Conservation (phyloP, 495 filamentous ascomycete genomes). For the Penicillium parvum region DNA sequence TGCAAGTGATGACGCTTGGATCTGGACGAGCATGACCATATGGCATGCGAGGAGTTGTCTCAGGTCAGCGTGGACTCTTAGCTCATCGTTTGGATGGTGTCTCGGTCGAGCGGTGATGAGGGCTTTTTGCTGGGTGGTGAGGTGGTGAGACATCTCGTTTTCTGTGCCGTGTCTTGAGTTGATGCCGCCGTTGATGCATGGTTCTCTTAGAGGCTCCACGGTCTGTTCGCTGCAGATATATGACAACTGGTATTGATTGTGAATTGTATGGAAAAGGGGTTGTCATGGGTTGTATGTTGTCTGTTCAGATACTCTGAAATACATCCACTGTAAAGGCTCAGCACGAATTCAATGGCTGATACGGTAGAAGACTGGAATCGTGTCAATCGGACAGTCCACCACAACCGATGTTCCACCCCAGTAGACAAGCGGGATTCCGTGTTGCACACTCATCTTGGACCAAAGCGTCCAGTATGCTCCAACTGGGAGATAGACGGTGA, state of each 20-base stretch:
- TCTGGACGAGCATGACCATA: background rate
- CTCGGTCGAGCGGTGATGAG: constrained; percentile 1
- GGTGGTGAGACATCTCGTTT: too few relatives aligned
- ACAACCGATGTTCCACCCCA: constrained; percentile 35
- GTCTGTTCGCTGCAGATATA: constrained; percentile 6
- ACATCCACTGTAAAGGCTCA: too few relatives aligned
- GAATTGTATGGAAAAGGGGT: constrained; percentile 13
- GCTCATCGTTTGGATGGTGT: constrained; percentile 8
- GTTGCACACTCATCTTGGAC: constrained; percentile 13
- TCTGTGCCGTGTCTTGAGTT: constrained; percentile 1
- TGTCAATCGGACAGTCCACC: constrained; percentile 45
- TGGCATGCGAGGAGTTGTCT: constrained; percentile 8
- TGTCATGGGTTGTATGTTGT: too few relatives aligned
- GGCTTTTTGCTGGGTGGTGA: background rate
- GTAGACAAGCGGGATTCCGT: constrained; percentile 10
- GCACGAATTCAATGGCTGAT: constrained; percentile 5
- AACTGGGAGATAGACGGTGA: constrained; percentile 43
- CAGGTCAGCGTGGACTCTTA: constrained; percentile 8
- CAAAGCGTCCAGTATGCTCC: constrained; percentile 43
- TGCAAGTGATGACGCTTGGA: background rate
- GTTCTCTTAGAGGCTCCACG: background rate
- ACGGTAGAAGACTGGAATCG: constrained; percentile 46
- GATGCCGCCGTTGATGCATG: constrained; percentile 4
- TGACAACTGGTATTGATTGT: constrained; percentile 2
- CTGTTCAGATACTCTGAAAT: background rate